These are phyloP conservation scores for Helicostylum pulchrum DNA, from an alignment of 192 early-diverging fungal genomes.

Conservation along the genomic window DNA sequence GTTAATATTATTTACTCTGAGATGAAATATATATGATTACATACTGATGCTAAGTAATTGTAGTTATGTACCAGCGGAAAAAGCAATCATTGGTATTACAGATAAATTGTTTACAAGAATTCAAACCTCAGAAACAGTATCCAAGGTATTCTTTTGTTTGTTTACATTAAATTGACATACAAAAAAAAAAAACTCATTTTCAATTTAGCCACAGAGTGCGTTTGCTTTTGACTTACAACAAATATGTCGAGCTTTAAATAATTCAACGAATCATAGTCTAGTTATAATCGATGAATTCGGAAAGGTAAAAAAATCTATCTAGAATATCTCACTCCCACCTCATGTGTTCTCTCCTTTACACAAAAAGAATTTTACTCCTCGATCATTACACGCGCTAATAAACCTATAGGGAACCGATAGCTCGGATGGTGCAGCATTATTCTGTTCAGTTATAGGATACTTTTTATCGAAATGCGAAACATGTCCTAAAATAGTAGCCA, in stretches of 20 bases:
- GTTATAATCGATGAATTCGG: slow-evolving; percentile 83
- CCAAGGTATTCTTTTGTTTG: slow-evolving; percentile 38
- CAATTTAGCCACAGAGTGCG: slow-evolving; percentile 58
- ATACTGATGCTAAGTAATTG: neutral
- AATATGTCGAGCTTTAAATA: slow-evolving; percentile 45
- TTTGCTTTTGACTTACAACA: slow-evolving; percentile 76
- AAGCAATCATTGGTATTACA: slow-evolving; percentile 67
- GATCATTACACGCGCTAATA: too few relatives aligned
- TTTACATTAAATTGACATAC: neutral
- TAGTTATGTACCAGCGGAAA: slow-evolving; percentile 79
- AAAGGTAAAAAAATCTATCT: slow-evolving; percentile 44
- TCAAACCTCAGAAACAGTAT: slow-evolving; percentile 67
- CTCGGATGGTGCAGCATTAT: slow-evolving; percentile 74
- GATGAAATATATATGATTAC: neutral
- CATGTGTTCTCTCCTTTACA: too few relatives aligned
- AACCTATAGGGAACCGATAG: slow-evolving; percentile 28
- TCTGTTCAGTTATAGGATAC: slow-evolving; percentile 65
- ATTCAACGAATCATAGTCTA: slow-evolving; percentile 52
- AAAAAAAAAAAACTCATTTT: neutral
- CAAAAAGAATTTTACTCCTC: too few relatives aligned
- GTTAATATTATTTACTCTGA: slow-evolving; percentile 2
- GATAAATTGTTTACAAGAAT: slow-evolving; percentile 78
- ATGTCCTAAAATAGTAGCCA: slow-evolving; percentile 68
- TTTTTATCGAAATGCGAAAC: slow-evolving; percentile 42
- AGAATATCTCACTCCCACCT: too few relatives aligned